Percentiles rank a stretch among this genome's conserved stretches.
Evolutionary conservation across 208 protist species (phyloP).

Genomic region (Wallacemonas sp.): DNA sequence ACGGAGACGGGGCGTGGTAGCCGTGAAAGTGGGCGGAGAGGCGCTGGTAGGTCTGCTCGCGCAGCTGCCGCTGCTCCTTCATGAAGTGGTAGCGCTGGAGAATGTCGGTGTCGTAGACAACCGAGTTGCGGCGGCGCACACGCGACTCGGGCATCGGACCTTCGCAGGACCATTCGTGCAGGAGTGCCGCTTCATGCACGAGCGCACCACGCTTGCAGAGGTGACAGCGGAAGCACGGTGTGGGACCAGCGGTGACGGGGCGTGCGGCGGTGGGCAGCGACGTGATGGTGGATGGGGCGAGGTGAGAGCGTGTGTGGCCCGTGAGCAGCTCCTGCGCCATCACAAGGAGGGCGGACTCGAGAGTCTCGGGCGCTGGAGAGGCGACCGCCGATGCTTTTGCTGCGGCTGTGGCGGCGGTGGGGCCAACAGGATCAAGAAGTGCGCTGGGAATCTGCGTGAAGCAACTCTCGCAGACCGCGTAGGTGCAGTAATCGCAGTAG

Average conservation of each 20-base stretch:
- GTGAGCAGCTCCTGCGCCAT: conserved; percentile 1
- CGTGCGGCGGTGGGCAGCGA: not conserved
- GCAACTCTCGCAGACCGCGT: conserved; percentile 70
- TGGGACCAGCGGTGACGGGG: not conserved
- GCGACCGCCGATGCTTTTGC: too few relatives aligned
- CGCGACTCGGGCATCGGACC: conserved; percentile 43
- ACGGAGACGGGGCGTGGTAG: not conserved
- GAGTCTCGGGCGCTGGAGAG: too few relatives aligned
- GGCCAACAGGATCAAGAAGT: conserved; percentile 19
- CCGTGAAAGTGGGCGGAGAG: conserved; percentile 55
- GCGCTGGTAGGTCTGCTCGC: conserved; percentile 38
- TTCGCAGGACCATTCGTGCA: conserved; percentile 82
- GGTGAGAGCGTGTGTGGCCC: not conserved
- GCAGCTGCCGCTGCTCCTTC: conserved; percentile 45
- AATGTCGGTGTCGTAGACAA: conserved; percentile 50
- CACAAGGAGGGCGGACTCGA: not conserved
- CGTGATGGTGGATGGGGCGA: not conserved
- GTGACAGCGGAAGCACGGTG: conserved; percentile 40
- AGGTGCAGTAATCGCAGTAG: conserved; percentile 85
- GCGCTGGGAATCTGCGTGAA: conserved; percentile 30
- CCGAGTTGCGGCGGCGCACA: conserved; percentile 20
- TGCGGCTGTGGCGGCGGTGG: too few relatives aligned
- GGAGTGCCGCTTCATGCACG: conserved; percentile 39
- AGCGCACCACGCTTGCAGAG: conserved; percentile 62
- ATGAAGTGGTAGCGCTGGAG: conserved; percentile 77